Conservation (phyloP, 2,329 filamentous ascomycete genomes). For the Clarireedia monteithiana region DNA sequence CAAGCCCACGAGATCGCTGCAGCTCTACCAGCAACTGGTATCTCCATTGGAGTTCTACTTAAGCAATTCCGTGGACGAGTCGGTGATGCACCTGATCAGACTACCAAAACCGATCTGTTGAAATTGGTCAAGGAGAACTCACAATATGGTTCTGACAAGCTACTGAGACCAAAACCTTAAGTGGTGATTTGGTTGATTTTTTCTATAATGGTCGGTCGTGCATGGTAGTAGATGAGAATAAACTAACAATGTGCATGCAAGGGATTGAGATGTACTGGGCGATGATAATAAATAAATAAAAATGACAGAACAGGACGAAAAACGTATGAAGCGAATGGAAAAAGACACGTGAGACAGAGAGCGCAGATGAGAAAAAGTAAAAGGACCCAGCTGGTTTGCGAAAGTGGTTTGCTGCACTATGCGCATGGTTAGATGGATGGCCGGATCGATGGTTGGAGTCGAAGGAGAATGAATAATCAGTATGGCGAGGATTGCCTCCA, state of each 20-base stretch:
- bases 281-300: not conserved
- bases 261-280: not conserved
- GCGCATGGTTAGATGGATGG: no score
- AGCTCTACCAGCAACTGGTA: slow-evolving; percentile 44
- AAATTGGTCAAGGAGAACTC: slow-evolving; percentile 49
- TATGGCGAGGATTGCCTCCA: no score
- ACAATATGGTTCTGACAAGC: slow-evolving; percentile 47
- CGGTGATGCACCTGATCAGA: slow-evolving; percentile 41
- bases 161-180: slow-evolving; percentile 30
- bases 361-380: no score
- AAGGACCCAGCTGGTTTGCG: no score
- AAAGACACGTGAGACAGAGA: no score
- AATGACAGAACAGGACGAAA: no score
- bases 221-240: not conserved
- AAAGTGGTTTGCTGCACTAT: no score
- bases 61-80: slow-evolving; percentile 47
- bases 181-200: not conserved
- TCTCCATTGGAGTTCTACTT: slow-evolving; percentile 46
- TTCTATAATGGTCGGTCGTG: not conserved
- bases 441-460: no score
- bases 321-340: not conserved
- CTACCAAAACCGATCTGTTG: slow-evolving; percentile 49
- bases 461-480: no score
- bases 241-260: not conserved
- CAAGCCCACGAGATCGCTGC: slow-evolving; percentile 47